phyloP scores from a whole-genome alignment of 2,329 filamentous ascomycete species.

The Curvularia eragrostidis region DNA sequence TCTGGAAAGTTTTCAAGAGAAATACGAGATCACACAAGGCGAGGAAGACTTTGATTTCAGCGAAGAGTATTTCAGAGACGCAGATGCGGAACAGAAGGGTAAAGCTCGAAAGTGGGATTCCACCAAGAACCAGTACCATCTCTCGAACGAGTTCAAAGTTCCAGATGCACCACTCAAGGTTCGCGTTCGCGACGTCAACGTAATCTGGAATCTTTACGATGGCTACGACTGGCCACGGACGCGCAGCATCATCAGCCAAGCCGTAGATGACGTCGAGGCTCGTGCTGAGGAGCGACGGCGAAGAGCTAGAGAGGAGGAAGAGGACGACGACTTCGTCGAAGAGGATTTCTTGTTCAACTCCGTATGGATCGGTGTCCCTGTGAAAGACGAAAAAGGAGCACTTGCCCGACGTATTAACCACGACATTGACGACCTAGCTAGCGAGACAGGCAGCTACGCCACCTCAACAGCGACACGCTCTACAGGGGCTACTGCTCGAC shows the following conservation, averaged over 20 bases:
- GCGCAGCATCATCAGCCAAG: constrained; percentile 82
- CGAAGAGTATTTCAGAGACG: constrained; percentile 75
- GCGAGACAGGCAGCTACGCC: constrained; percentile 88
- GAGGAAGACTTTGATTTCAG: constrained; percentile 72
- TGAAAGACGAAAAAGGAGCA: constrained; percentile 83
- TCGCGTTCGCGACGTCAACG: constrained; percentile 81
- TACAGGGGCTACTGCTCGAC: constrained; percentile 50
- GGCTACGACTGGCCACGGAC: constrained; percentile 96
- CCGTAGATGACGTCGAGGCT: constrained; percentile 84
- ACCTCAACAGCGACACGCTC: constrained; percentile 61
- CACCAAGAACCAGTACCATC: constrained; percentile 74
- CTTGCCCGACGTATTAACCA: constrained; percentile 85
- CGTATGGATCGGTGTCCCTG: constrained; percentile 92
- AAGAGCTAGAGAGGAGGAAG: constrained; percentile 65
- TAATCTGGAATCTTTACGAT: constrained; percentile 98
- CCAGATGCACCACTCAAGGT: constrained; percentile 76
- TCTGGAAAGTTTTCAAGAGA: constrained; percentile 61
- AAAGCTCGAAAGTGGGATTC: constrained; percentile 84
- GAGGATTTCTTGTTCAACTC: constrained; percentile 98
- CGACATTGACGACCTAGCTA: constrained; percentile 82
- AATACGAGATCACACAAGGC: constrained; percentile 62
- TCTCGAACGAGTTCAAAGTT: constrained; percentile 66
- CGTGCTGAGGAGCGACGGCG: constrained; percentile 78
- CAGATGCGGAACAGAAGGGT: constrained; percentile 65
- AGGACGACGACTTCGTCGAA: constrained; percentile 71